Conservation (phyloP, 225 moss, liverwort and hornwort species). For the Rhytidiadelphus loreus region DNA sequence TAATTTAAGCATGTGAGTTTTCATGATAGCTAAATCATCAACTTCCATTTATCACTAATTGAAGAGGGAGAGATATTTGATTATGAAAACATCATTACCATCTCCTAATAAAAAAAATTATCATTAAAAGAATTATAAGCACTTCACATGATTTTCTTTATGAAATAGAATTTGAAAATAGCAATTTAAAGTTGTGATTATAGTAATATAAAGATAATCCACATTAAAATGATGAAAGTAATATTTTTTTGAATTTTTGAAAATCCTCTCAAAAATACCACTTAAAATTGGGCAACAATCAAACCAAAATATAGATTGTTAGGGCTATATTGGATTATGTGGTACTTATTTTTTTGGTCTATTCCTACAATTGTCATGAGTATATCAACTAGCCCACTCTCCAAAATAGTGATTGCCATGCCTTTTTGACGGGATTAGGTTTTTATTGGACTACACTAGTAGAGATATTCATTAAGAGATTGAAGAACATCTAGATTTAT, state of each 20-base stretch:
- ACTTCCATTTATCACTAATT: not conserved
- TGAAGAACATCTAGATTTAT: not conserved
- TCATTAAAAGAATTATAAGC: not conserved
- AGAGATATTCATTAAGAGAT: not conserved
- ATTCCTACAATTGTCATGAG: not conserved
- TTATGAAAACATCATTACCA: not conserved
- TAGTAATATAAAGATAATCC: not conserved
- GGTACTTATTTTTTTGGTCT: not conserved
- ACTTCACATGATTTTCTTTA: not conserved
- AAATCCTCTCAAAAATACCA: not conserved
- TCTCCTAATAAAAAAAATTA: not conserved
- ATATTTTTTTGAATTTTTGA: not conserved
- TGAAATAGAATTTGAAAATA: not conserved
- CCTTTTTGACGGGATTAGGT: not conserved
- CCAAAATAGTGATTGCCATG: not conserved
- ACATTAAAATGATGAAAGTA: not conserved
- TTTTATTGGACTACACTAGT: not conserved
- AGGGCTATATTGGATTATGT: not conserved
- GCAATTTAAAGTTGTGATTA: not conserved
- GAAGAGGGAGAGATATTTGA: not conserved
- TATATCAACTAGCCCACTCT: accelerated
- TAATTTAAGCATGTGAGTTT: not conserved
- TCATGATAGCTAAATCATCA: not conserved
- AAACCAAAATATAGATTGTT: not conserved
- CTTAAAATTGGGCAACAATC: too few species aligned